These are phyloP conservation scores for Diaporthe longicolla DNA, from an alignment of 2,329 filamentous ascomycete genomes.

Conservation along the genomic window DNA sequence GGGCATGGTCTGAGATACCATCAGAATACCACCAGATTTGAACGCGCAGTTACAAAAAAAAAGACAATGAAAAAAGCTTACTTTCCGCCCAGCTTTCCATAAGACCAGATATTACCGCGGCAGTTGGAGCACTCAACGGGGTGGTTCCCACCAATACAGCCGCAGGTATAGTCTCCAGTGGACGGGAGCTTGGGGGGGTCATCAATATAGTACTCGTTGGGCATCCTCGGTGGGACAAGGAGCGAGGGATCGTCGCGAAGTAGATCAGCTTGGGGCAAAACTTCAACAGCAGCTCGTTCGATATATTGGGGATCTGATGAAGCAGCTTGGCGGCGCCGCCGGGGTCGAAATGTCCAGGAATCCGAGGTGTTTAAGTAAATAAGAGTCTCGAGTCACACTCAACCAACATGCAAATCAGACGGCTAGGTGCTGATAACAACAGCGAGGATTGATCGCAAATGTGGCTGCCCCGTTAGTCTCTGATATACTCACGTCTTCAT, in stretches of 20 bases:
- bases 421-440: neutral
- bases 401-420: neutral
- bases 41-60: too few relatives aligned
- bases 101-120: conserved; percentile 10
- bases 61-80: neutral
- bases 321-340: neutral
- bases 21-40: neutral
- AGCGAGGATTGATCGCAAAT: neutral
- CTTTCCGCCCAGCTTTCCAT: conserved; percentile 28
- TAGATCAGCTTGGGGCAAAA: neutral
- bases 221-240: conserved; percentile 24
- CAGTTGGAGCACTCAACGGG: conserved; percentile 36
- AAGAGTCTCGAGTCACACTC: conserved; percentile 15
- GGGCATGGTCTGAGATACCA: neutral
- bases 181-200: conserved; percentile 36
- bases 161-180: conserved; percentile 42
- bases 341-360: too few relatives aligned
- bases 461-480: neutral
- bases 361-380: neutral
- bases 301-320: neutral
- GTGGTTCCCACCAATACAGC: conserved; percentile 44
- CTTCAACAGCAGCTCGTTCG: neutral
- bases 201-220: conserved; percentile 33
- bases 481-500: neutral
- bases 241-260: neutral